Percentiles rank a stretch among this genome's conserved stretches.
Evolutionary conservation across 768 basidiomycete genomes (phyloP).

Genomic region (Trametes gibbosa): DNA sequence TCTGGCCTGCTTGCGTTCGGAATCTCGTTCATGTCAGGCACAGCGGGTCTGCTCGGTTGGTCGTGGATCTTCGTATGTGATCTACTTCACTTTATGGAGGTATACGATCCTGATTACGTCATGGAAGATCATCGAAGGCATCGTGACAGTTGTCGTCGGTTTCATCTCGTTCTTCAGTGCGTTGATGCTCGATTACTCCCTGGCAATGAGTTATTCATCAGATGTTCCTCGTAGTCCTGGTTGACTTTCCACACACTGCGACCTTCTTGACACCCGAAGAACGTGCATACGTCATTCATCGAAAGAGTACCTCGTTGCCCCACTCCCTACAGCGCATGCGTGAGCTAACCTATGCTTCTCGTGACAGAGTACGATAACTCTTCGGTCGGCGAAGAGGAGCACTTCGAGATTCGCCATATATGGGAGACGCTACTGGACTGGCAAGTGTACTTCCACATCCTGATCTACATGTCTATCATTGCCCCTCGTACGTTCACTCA

Average conservation of each 20-base stretch:
- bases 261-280: slow-evolving; percentile 61
- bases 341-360: too few species aligned
- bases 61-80: slow-evolving; percentile 32
- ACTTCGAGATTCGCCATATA: slow-evolving; percentile 52
- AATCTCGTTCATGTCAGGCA: slow-evolving; percentile 34
- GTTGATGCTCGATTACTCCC: neutral
- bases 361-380: slow-evolving; percentile 42
- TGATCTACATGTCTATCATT: slow-evolving; percentile 19
- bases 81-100: too few species aligned
- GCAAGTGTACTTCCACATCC: slow-evolving; percentile 27
- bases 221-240: slow-evolving; percentile 41
- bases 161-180: slow-evolving; percentile 32
- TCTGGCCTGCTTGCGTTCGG: slow-evolving; percentile 33
- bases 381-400: slow-evolving; percentile 58
- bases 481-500: neutral
- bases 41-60: slow-evolving; percentile 27
- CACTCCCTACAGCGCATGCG: too few species aligned
- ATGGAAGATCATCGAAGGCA: slow-evolving; percentile 58
- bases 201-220: neutral
- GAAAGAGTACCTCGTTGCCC: neutral
- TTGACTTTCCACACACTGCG: slow-evolving; percentile 61
- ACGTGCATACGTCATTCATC: slow-evolving; percentile 41
- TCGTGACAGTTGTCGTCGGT: slow-evolving; percentile 55
- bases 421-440: slow-evolving; percentile 56
- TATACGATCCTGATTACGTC: neutral